These are phyloP conservation scores for Blastobotrys chiropterorum DNA, from an alignment of 805 yeast species.

Conservation along the genomic window DNA sequence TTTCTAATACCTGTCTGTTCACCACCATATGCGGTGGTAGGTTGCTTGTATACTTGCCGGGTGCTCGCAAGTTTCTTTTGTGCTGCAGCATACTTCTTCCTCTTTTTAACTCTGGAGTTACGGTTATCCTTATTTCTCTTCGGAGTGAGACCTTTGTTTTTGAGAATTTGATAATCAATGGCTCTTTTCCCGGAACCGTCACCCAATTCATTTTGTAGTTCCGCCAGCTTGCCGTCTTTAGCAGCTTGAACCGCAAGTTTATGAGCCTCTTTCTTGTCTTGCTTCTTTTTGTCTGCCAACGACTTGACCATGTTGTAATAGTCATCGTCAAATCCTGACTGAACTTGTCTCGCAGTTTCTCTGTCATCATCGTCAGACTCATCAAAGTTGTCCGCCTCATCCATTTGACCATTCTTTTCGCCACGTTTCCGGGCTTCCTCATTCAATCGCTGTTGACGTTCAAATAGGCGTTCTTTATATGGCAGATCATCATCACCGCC, in stretches of 20 bases:
- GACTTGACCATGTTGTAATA: conserved; percentile 54
- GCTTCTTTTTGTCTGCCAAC: conserved; percentile 43
- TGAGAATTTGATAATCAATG: conserved; percentile 85
- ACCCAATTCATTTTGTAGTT: conserved; percentile 46
- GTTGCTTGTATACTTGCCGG: conserved; percentile 78
- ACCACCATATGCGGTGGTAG: conserved; percentile 79
- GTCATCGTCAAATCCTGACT: conserved; percentile 29
- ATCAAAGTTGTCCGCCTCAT: conserved; percentile 18
- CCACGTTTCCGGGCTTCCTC: conserved; percentile 91
- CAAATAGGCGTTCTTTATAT: conserved; percentile 81
- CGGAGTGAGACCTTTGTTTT: conserved; percentile 94
- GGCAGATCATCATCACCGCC: conserved; percentile 87
- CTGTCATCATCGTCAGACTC: conserved; percentile 16
- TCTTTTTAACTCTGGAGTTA: conserved; percentile 96
- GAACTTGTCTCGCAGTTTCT: background rate
- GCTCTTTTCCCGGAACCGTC: conserved; percentile 91
- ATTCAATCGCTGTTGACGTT: conserved; percentile 77
- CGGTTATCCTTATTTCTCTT: conserved; percentile 89
- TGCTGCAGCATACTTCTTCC: conserved; percentile 92
- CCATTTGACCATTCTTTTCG: conserved; percentile 44
- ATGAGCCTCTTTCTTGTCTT: conserved; percentile 57
- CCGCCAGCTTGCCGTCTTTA: conserved; percentile 75
- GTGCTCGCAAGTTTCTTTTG: conserved; percentile 88
- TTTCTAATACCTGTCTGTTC: conserved; percentile 97
- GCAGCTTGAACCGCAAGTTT: conserved; percentile 69